Evolutionary conservation across 805 yeast species (phyloP), one percentile per base, ranked within the genome.

Genomic region (Hagleromyces aurorensis): DNA sequence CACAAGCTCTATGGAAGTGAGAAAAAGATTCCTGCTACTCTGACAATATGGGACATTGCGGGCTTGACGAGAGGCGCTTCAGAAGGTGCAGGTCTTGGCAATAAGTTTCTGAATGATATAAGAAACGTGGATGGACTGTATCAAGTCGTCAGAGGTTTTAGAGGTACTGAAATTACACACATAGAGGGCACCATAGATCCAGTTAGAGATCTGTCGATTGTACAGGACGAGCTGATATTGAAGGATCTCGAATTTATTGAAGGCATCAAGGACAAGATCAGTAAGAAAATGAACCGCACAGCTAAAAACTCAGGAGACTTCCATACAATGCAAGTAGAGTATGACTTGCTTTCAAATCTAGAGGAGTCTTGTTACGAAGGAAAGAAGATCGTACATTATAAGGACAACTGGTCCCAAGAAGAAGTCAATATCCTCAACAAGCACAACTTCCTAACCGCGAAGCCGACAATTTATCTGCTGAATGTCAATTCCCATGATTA

Each of bases 41-140:
- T 81, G 50, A 78, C 83, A 27, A 67, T 81, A 25, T 77, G 73
- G 43, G 93, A 81, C 53, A 81, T 81, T 52, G 93, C 93, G 10
- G 93, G 93, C 30, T 64, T 81, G 39, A 80, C 85, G 26, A 73
- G 77, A 56, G 84, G 83, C 50, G 93, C 93, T 4, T 71, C 80
- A n/a, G 69, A 72, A 29, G 93, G 93, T 39, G 85, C 78, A 59
- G 93, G 93, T 30, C 63, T 81, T 40, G 93, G 93, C 32, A 80
- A 81, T 57, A 81, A 79, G 46, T 81, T 81, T 61, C 65, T 81
- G 50, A 73, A 79, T 41, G 81, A 81, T 58, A 81, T 81, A 38
- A 66, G 83, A 55, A 78, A 76, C 32, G 89, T 80, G 19, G 91
- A 81, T 64, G 86, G 86, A 21, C 75, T 81, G 28, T 80, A 75